Conservation (phyloP, 2,329 filamentous ascomycete genomes). For the Ophiognomonia clavigignenti-juglandacearum region DNA sequence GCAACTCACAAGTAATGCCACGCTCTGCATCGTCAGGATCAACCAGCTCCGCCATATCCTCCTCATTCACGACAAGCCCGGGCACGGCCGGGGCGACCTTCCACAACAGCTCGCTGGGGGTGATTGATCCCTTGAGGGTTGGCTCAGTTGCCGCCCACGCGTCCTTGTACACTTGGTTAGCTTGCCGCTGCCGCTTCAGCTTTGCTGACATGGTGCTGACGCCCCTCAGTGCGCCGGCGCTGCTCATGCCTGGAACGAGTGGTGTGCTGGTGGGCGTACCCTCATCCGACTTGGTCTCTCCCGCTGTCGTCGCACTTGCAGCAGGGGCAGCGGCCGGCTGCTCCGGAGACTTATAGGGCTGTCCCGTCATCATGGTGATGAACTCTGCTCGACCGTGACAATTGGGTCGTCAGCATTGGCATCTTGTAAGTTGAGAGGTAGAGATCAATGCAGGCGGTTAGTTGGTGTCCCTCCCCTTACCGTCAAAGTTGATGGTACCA, state of each 20-base stretch:
- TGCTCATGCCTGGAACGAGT: background rate
- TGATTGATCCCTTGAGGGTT: slow-evolving; percentile 29
- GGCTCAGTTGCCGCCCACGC: slow-evolving; percentile 32
- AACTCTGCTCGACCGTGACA: slow-evolving; percentile 25
- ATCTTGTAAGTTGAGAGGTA: too few relatives aligned
- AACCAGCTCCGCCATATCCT: slow-evolving; percentile 28
- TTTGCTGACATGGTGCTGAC: slow-evolving; percentile 14
- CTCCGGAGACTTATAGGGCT: slow-evolving; percentile 25
- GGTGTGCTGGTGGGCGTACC: slow-evolving; percentile 10
- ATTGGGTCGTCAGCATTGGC: too few relatives aligned
- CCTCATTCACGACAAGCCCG: slow-evolving; percentile 28
- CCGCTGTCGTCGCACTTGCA: slow-evolving; percentile 19
- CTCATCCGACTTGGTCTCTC: slow-evolving; percentile 20
- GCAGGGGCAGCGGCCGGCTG: slow-evolving; percentile 13
- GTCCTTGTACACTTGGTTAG: slow-evolving; percentile 16
- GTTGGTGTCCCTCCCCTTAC: slow-evolving; percentile 18
- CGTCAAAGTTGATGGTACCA: slow-evolving; percentile 34
- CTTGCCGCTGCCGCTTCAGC: slow-evolving; percentile 13
- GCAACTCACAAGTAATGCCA: slow-evolving; percentile 30
- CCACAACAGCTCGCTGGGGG: slow-evolving; percentile 24
- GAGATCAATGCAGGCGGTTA: background rate
- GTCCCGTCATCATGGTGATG: slow-evolving; percentile 37
- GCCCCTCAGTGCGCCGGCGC: slow-evolving; percentile 12
- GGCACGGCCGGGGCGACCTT: slow-evolving; percentile 27
- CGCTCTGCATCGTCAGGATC: slow-evolving; percentile 30